Evolutionary conservation across 306 rosid species (phyloP), one percentile per base, ranked within the genome.

Genomic region (Cyamopsis tetragonoloba): DNA sequence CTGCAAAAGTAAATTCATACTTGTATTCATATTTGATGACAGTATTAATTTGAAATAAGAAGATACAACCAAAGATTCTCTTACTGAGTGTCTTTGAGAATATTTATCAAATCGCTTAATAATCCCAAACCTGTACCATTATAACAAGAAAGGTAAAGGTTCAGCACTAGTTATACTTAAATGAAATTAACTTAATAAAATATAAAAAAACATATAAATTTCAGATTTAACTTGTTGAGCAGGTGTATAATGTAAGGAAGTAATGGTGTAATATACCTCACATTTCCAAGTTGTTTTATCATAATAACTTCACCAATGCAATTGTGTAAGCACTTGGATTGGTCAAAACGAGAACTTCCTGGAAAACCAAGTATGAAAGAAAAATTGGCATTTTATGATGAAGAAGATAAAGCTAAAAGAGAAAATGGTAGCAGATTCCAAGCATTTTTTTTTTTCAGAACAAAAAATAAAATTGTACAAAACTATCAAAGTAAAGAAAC

Each of bases 241-340:
- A n/a, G n/a, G n/a, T n/a, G n/a, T n/a, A n/a, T n/a, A n/a, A n/a
- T n/a, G n/a, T n/a, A n/a, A n/a, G n/a, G n/a, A n/a, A n/a, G n/a
- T n/a, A n/a, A n/a, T n/a, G n/a, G n/a, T 75, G 23, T 11, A 30
- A 60, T 35, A 38, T 85, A 87, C 98, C 98, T 79, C 57, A 53
- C 83, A 58, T 63, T 73, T 44, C 27, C 81, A 27, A 79, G 85
- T 59, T 80, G 79, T 63, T 65, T 83, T 48, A 92, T 74, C 82
- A 75, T 79, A 61, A 92, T 74, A 72, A 92, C 81, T 86, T 87
- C 88, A 74, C 86, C 88, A 70, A 89, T 77, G 79, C 96, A 92
- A 84, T 84, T 82, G 73, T 49, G 68, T 34, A 62, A 51, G 81
- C 75, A 75, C 42, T 64, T 59, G 20, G 77, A 60, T 64, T 64